Evolutionary conservation across 2,329 filamentous ascomycete genomes (phyloP).

Genomic region (Calonectria naviculata): DNA sequence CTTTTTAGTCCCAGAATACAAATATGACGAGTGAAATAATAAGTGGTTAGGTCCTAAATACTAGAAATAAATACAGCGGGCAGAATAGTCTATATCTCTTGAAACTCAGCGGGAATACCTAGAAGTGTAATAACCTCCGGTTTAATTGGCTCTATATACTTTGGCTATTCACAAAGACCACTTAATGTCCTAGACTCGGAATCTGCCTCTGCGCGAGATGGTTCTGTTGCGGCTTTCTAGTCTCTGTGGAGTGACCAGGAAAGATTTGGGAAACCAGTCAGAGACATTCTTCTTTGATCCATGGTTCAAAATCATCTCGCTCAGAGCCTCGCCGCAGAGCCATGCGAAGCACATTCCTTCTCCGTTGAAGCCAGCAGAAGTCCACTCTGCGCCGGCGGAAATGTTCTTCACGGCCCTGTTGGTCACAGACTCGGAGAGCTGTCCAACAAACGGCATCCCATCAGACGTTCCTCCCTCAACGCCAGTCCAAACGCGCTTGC

Average conservation of each 20-base stretch:
- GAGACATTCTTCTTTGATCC: not conserved
- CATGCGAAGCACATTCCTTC: conserved; percentile 16
- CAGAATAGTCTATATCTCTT: too few relatives aligned
- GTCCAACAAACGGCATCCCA: conserved; percentile 7
- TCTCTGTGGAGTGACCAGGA: not conserved
- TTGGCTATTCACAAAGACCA: not conserved
- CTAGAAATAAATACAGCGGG: too few relatives aligned
- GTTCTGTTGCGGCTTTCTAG: not conserved
- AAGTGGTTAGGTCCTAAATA: too few relatives aligned
- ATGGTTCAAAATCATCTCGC: conserved; percentile 7
- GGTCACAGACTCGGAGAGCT: not conserved
- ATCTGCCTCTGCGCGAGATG: not conserved
- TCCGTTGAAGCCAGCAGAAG: not conserved
- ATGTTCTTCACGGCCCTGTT: not conserved
- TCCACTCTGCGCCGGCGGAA: conserved; percentile 3
- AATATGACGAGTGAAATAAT: too few relatives aligned
- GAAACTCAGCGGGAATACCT: too few relatives aligned
- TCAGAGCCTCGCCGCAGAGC: conserved; percentile 8
- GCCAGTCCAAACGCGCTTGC: conserved; percentile 5
- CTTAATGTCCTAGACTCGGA: not conserved
- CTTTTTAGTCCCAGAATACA: too few relatives aligned
- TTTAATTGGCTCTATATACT: too few relatives aligned
- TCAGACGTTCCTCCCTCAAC: not conserved
- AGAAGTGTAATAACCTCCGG: too few relatives aligned
- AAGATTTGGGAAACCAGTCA: conserved; percentile 14